Evolutionary conservation across 2,329 filamentous ascomycete genomes (phyloP).

Genomic region (Exophiala viscosa): DNA sequence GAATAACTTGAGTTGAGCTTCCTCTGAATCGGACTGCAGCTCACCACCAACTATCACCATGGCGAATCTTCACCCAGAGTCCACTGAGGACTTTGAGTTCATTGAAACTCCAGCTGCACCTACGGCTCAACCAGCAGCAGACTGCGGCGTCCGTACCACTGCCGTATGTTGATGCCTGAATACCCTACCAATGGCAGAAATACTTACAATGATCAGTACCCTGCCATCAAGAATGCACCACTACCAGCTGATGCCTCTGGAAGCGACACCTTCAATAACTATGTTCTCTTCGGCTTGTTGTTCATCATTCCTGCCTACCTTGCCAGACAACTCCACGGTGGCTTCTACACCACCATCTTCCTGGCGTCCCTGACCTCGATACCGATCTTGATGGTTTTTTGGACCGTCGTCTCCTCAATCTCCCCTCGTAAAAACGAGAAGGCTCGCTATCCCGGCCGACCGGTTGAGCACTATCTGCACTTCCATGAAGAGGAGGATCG

Average conservation of each 20-base stretch:
- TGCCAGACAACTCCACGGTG: conserved; percentile 78
- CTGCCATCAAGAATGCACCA: conserved; percentile 88
- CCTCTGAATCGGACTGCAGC: not conserved
- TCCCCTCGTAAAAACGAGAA: conserved; percentile 92
- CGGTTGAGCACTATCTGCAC: conserved; percentile 77
- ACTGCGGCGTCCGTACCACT: conserved; percentile 61
- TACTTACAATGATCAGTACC: conserved; percentile 56
- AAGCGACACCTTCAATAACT: conserved; percentile 82
- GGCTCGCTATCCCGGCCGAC: conserved; percentile 76
- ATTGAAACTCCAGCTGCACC: conserved; percentile 60
- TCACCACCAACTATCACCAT: conserved; percentile 28
- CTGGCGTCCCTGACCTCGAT: conserved; percentile 73
- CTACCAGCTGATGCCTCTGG: conserved; percentile 85
- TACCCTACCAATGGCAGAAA: not conserved
- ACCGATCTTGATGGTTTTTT: conserved; percentile 77
- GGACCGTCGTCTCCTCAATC: conserved; percentile 73
- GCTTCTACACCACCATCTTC: conserved; percentile 82
- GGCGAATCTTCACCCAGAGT: conserved; percentile 44
- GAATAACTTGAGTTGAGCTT: conserved; percentile 1
- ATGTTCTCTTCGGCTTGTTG: conserved; percentile 67
- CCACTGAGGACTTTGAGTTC: conserved; percentile 49
- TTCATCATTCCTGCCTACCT: conserved; percentile 72
- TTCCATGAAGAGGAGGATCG: conserved; percentile 47
- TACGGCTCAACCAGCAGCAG: conserved; percentile 47
- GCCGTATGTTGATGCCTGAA: conserved; percentile 44